These are phyloP conservation scores for Tritrichomonas musculus DNA, from an alignment of 208 protist genomes.

Conservation along the genomic window DNA sequence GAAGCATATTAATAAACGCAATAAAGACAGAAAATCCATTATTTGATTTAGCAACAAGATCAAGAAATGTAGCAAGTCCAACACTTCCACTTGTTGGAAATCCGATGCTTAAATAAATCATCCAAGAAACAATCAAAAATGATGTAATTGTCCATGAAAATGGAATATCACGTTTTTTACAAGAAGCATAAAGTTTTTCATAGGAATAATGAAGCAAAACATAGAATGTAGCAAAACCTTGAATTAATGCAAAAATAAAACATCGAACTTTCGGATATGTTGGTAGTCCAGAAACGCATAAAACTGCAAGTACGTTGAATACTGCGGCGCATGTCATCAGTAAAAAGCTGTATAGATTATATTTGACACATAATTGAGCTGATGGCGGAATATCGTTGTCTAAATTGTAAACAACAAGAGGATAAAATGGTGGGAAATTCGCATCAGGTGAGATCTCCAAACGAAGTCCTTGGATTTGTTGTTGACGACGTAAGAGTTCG, in stretches of 20 bases:
- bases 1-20: not conserved
- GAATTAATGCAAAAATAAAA: not conserved
- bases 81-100: constrained; percentile 12
- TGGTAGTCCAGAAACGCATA: not conserved
- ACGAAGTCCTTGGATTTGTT: not conserved
- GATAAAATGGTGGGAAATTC: constrained; percentile 15
- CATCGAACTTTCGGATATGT: not conserved
- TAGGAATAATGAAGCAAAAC: not conserved
- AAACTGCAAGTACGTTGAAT: not conserved
- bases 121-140: not conserved
- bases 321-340: not conserved
- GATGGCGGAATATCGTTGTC: not conserved
- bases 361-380: not conserved
- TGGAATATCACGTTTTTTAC: not conserved
- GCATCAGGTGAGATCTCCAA: not conserved
- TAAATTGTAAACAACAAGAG: not conserved
- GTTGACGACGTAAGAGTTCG: not conserved
- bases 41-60: not conserved
- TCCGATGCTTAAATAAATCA: not conserved
- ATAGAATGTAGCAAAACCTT: not conserved
- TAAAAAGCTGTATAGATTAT: not conserved
- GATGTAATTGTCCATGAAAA: not conserved
- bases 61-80: constrained; percentile 2
- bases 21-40: not conserved
- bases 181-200: not conserved